A percentile compares a stretch with the other conserved stretches of the same genome.
These are phyloP conservation scores for Emmonsiellopsis sp. DNA, from an alignment of 2,329 filamentous ascomycete species.

Conservation along the genomic window DNA sequence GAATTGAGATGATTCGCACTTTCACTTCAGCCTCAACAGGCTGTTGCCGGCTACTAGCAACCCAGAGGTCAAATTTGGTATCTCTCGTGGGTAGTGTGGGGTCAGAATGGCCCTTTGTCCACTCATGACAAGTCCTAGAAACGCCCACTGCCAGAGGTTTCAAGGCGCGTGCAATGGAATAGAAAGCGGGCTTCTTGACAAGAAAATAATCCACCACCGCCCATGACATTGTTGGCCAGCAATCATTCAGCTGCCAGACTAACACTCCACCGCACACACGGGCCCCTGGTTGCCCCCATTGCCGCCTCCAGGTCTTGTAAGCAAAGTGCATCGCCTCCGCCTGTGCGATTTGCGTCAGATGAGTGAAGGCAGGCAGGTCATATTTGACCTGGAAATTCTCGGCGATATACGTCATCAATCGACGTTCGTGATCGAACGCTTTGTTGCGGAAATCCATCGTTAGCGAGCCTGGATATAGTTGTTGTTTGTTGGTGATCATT, in stretches of 20 bases:
- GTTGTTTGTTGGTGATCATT: constrained; percentile 61
- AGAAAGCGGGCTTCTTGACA: constrained; percentile 44
- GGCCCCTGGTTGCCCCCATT: constrained; percentile 34
- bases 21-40: constrained; percentile 27
- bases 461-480: constrained; percentile 73
- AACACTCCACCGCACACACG: constrained; percentile 21
- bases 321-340: constrained; percentile 47
- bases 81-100: constrained; percentile 47
- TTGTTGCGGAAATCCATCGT: constrained; percentile 96
- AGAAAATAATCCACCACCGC: constrained; percentile 53
- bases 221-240: constrained; percentile 60
- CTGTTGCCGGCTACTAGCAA: constrained; percentile 41
- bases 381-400: constrained; percentile 61
- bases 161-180: constrained; percentile 43
- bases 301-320: constrained; percentile 44
- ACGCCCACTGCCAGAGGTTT: constrained; percentile 41
- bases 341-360: constrained; percentile 22
- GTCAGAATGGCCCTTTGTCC: not conserved
- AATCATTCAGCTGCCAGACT: constrained; percentile 50
- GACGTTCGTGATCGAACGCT: constrained; percentile 75
- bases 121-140: not conserved
- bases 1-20: constrained; percentile 44
- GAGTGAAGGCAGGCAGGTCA: not conserved
- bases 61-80: constrained; percentile 49
- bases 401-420: constrained; percentile 77